Conservation (phyloP, 78 protist species). For the Acrasis kona region DNA sequence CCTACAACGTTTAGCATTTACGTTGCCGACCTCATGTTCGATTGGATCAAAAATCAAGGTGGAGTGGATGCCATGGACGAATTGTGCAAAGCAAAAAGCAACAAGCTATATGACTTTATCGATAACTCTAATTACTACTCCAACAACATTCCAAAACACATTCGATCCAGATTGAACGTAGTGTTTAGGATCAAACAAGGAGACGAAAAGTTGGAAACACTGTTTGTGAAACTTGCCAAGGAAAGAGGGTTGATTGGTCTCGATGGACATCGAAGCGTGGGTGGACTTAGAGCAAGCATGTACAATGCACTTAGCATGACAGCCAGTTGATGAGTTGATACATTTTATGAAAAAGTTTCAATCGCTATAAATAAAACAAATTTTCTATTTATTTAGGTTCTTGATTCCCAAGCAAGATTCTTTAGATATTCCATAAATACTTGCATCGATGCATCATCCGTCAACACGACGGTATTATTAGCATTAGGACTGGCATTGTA, state of each 20-base stretch:
- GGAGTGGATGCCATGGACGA: conserved; percentile 60
- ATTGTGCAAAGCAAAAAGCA: conserved; percentile 20
- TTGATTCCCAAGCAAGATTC: conserved; percentile 25
- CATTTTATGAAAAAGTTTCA: not conserved
- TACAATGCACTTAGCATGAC: conserved; percentile 67
- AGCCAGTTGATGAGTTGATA: not conserved
- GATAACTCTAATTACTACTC: conserved; percentile 50
- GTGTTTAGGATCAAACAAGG: conserved; percentile 36
- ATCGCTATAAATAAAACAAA: not conserved
- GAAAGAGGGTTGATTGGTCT: conserved; percentile 24
- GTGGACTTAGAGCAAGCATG: conserved; percentile 82
- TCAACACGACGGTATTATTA: conserved; percentile 16
- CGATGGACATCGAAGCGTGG: conserved; percentile 79
- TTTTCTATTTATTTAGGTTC: not conserved
- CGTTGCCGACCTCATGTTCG: conserved; percentile 68
- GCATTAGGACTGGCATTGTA: not conserved
- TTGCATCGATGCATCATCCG: conserved; percentile 33
- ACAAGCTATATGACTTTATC: conserved; percentile 44
- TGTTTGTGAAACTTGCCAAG: conserved; percentile 58
- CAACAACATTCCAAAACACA: conserved; percentile 29
- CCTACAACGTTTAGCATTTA: conserved; percentile 42
- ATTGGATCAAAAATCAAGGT: conserved; percentile 67
- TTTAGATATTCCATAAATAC: conserved; percentile 47
- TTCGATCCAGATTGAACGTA: conserved; percentile 80
- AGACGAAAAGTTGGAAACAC: conserved; percentile 14